Evolutionary conservation across 78 protist genomes (phyloP), one percentile per base, ranked within the genome.

Genomic region (Pelomyxa schiedti): DNA sequence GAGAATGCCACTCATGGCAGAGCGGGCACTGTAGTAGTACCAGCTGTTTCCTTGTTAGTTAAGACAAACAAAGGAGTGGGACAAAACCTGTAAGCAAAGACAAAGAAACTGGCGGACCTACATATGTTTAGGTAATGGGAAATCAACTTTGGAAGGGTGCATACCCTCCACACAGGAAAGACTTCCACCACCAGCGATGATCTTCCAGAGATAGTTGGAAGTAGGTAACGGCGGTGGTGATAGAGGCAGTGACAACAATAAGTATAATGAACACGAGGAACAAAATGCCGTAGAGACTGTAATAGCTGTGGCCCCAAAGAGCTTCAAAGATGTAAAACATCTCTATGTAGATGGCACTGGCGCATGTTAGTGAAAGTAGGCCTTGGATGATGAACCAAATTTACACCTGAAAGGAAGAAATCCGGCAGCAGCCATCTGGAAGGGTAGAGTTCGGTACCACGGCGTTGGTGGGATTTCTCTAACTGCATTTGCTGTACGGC

Each of bases 131-230:
- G 6, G 22, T 4, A 78, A 7, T 37, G 9, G 30, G 8, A 4
- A 58, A 73, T 40, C 75, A 3, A 36, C 30, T 4, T 4, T 66
- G 30, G 32, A 16, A 22, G 22, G 9, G 75, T n/a, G 37, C 32
- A 32, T 47, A 82, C 76, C 97, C 97, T 1, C 92, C 94, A 42
- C 69, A 73, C 47, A 92, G 75, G 53, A 95, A 43, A 6, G 94
- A 82, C 28, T 78, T 71, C 96, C 95, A 89, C 99, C 99, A 94
- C 97, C 96, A 94, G 39, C 92, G 76, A 67, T 95, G 89, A 82
- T 96, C 98, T 86, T 95, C 99, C 75, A 68, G 66, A 42, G 95
- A 75, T 30, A 97, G 86, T 79, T 92, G 96, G 93, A 94, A 89
- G 86, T 97, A 97, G 4, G 96, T 93, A 38, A 95, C 80, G 36